Conservation (phyloP, 768 basidiomycete species). For the Lepiota venenata region DNA sequence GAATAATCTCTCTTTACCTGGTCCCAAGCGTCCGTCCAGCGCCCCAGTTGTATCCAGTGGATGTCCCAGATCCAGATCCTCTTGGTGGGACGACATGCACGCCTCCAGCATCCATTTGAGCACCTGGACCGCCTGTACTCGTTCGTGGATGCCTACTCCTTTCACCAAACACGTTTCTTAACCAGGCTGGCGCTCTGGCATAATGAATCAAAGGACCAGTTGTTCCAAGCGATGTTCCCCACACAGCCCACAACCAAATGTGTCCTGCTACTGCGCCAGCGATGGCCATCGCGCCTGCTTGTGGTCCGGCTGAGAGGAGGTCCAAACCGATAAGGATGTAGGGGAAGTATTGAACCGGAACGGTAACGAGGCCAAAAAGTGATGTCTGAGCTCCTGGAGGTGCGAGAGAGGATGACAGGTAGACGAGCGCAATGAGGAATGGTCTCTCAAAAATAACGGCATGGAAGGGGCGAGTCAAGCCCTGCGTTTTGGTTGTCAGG, state of each 20-base stretch:
- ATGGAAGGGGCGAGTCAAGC: conserved; percentile 58
- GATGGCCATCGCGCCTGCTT: conserved; percentile 50
- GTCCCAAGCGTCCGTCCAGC: conserved; percentile 41
- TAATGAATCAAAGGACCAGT: conserved; percentile 35
- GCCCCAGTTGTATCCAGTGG: conserved; percentile 45
- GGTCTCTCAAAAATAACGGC: conserved; percentile 58
- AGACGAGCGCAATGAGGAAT: conserved; percentile 63
- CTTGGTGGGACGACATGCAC: conserved; percentile 61
- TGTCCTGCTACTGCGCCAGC: conserved; percentile 79
- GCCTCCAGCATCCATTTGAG: conserved; percentile 39
- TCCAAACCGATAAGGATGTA: conserved; percentile 75
- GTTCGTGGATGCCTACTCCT: conserved; percentile 21
- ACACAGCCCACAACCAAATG: conserved; percentile 76
- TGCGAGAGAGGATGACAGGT: conserved; percentile 64
- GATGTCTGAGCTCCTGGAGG: conserved; percentile 67
- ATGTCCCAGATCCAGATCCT: conserved; percentile 16
- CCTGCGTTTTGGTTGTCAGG: conserved; percentile 20
- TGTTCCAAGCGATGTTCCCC: conserved; percentile 38
- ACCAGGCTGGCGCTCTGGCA: conserved; percentile 58
- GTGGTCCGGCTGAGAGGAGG: conserved; percentile 57
- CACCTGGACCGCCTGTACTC: conserved; percentile 24
- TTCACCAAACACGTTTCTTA: conserved; percentile 48
- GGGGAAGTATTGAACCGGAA: conserved; percentile 73
- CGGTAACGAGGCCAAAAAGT: conserved; percentile 72
- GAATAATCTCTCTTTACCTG: not conserved